Evolutionary conservation across 2,329 filamentous ascomycete species (phyloP).

Genomic region (Colletotrichum tanaceti): DNA sequence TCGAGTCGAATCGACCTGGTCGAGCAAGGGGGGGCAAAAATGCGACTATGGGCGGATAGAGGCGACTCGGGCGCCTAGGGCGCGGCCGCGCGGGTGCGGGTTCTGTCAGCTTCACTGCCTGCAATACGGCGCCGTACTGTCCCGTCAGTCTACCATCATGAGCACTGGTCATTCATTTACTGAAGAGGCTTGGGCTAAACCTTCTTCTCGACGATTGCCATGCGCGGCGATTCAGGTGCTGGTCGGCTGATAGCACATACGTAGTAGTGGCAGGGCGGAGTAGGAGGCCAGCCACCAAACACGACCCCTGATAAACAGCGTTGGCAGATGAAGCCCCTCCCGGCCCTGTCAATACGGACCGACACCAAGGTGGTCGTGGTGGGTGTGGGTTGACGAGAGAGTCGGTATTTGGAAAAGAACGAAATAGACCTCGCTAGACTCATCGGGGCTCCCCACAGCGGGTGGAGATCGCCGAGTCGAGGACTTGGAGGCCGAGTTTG

Average conservation of each 20-base stretch:
- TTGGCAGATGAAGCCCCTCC: slow-evolving; percentile 3
- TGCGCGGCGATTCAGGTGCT: slow-evolving; percentile 33
- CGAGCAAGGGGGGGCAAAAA: background rate
- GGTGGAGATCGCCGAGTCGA: slow-evolving; percentile 23
- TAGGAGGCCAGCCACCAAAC: background rate
- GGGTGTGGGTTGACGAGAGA: slow-evolving; percentile 17
- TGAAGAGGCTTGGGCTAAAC: slow-evolving; percentile 30
- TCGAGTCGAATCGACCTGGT: background rate
- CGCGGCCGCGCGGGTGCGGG: background rate
- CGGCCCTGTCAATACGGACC: slow-evolving; percentile 1
- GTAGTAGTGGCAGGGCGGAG: slow-evolving; percentile 5
- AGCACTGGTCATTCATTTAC: slow-evolving; percentile 10
- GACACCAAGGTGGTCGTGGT: slow-evolving; percentile 2
- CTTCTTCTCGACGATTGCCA: slow-evolving; percentile 23
- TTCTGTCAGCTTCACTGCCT: background rate
- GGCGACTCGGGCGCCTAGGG: slow-evolving; percentile 3
- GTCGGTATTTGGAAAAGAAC: background rate
- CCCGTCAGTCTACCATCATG: background rate
- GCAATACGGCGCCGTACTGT: background rate
- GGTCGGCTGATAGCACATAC: slow-evolving; percentile 25
- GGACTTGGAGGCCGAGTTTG: slow-evolving; percentile 1
- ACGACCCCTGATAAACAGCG: background rate
- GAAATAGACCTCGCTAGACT: slow-evolving; percentile 26
- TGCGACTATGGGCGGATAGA: slow-evolving; percentile 6
- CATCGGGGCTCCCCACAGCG: slow-evolving; percentile 26